Evolutionary conservation across 352 stramenopile species (phyloP).

Genomic region (Phytophthora tubulina): DNA sequence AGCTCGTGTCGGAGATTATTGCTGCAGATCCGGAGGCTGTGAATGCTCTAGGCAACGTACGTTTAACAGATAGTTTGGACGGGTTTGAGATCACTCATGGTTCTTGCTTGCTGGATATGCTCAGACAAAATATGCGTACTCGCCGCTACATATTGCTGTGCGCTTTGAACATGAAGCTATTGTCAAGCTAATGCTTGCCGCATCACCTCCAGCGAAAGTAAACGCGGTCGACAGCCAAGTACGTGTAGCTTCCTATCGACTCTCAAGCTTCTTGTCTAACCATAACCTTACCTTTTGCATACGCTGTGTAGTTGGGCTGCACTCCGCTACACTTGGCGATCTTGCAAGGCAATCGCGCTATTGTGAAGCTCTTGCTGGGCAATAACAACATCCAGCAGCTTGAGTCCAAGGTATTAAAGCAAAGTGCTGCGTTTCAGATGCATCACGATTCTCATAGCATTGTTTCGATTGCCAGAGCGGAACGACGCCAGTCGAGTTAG

Average conservation of each 20-base stretch:
- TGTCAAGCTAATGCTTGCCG: conserved; percentile 59
- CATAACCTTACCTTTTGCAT: neutral
- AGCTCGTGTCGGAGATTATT: conserved; percentile 53
- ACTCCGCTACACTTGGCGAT: conserved; percentile 76
- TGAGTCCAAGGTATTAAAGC: conserved; percentile 51
- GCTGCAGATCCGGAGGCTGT: conserved; percentile 28
- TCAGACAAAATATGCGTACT: conserved; percentile 73
- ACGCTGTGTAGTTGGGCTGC: conserved; percentile 49
- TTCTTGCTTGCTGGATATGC: neutral
- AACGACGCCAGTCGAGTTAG: conserved; percentile 68
- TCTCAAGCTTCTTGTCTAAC: neutral
- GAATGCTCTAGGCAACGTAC: conserved; percentile 34
- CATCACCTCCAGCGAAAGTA: conserved; percentile 22
- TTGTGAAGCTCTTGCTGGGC: conserved; percentile 68
- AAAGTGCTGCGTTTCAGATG: neutral
- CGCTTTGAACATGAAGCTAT: conserved; percentile 63
- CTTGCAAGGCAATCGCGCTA: conserved; percentile 50
- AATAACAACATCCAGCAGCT: conserved; percentile 45
- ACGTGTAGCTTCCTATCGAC: neutral
- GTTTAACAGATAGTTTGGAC: neutral
- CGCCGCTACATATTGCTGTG: conserved; percentile 74
- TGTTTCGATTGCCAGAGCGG: conserved; percentile 42
- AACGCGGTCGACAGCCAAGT: conserved; percentile 51
- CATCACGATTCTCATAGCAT: conserved; percentile 1
- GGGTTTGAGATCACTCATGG: neutral